These are phyloP conservation scores for Apiospora arundinis DNA, from an alignment of 2,329 filamentous ascomycete genomes.

Conservation along the genomic window DNA sequence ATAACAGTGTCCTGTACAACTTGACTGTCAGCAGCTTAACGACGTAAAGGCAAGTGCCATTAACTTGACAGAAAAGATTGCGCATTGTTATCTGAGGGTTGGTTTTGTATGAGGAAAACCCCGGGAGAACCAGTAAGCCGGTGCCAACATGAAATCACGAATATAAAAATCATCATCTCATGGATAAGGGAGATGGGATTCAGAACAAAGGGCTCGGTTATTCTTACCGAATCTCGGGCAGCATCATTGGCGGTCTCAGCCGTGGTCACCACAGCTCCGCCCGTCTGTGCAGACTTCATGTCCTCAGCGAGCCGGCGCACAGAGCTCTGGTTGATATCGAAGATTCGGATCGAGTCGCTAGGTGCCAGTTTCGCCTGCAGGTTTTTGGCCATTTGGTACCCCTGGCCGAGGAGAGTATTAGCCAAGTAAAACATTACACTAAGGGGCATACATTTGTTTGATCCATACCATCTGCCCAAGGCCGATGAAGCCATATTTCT, in stretches of 20 bases:
- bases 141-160: slow-evolving; percentile 78
- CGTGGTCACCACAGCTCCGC: slow-evolving; percentile 54
- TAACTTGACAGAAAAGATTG: not conserved
- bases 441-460: not conserved
- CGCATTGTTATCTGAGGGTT: slow-evolving; percentile 70
- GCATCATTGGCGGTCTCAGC: slow-evolving; percentile 55
- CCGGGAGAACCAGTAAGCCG: slow-evolving; percentile 59
- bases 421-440: not conserved
- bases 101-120: slow-evolving; percentile 72
- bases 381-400: slow-evolving; percentile 69
- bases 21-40: slow-evolving; percentile 19
- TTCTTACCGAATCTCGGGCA: slow-evolving; percentile 57
- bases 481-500: slow-evolving; percentile 65
- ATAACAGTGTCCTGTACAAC: slow-evolving; percentile 76
- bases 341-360: slow-evolving; percentile 58
- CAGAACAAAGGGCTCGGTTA: not conserved
- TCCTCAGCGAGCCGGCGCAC: slow-evolving; percentile 55
- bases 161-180: slow-evolving; percentile 49
- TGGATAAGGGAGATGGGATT: slow-evolving; percentile 31
- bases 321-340: slow-evolving; percentile 61
- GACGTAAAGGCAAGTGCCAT: slow-evolving; percentile 25
- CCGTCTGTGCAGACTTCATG: slow-evolving; percentile 48
- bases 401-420: slow-evolving; percentile 44
- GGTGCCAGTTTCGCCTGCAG: slow-evolving; percentile 62
- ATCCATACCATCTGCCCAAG: slow-evolving; percentile 64